These are phyloP conservation scores for Phytophthora vignae DNA, from an alignment of 352 stramenopile genomes.

Conservation along the genomic window DNA sequence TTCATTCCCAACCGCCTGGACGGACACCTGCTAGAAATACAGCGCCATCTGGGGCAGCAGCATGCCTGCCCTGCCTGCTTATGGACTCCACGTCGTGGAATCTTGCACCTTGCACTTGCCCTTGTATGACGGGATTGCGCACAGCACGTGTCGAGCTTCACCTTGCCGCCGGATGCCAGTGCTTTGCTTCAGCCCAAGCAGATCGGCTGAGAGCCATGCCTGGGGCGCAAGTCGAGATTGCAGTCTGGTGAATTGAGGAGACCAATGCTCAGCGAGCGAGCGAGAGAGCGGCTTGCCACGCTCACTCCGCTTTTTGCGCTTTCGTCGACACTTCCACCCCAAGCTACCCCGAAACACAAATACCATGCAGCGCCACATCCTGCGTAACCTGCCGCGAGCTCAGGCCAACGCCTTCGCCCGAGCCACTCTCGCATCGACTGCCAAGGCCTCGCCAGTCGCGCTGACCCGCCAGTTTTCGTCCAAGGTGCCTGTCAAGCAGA, in stretches of 20 bases:
- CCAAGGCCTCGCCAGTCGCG: slow-evolving; percentile 24
- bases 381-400: slow-evolving; percentile 40
- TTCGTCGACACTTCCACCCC: slow-evolving; percentile 16
- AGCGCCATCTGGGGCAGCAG: neutral
- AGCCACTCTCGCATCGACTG: slow-evolving; percentile 12
- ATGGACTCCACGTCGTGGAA: slow-evolving; percentile 2
- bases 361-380: slow-evolving; percentile 46
- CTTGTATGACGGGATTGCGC: slow-evolving; percentile 17
- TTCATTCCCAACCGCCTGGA: slow-evolving; percentile 9
- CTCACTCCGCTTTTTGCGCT: slow-evolving; percentile 24
- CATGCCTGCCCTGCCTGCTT: slow-evolving; percentile 3
- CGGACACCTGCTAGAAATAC: slow-evolving; percentile 18
- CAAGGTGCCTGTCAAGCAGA: slow-evolving; percentile 55
- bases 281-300: neutral
- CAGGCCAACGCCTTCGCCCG: slow-evolving; percentile 14
- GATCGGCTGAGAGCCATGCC: neutral
- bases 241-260: neutral
- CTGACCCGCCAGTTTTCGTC: slow-evolving; percentile 38
- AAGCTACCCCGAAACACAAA: slow-evolving; percentile 16
- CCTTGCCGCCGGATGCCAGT: slow-evolving; percentile 3
- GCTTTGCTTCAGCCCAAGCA: neutral
- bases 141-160: slow-evolving; percentile 14
- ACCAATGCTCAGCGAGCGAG: neutral
- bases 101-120: neutral
- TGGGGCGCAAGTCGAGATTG: slow-evolving; percentile 1